Conservation (phyloP, 164 flowering plant genomes). For the Sextonia rubra region DNA sequence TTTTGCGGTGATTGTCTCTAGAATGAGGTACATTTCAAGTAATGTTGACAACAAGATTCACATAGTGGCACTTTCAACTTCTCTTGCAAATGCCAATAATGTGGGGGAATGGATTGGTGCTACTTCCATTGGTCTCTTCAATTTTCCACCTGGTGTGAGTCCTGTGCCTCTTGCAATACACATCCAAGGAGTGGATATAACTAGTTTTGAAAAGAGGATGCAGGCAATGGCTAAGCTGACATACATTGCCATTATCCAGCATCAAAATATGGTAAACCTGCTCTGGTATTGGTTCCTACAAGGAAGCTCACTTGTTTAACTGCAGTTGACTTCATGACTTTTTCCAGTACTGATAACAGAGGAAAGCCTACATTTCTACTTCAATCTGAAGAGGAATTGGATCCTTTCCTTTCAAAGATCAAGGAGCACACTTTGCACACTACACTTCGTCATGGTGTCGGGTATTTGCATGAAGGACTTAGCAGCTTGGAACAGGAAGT, state of each 20-base stretch:
- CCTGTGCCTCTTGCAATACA: constrained; percentile 94
- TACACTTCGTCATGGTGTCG: constrained; percentile 25
- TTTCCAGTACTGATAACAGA: constrained; percentile 53
- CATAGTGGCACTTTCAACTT: constrained; percentile 86
- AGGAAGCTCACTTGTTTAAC: constrained; percentile 86
- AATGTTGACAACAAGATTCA: constrained; percentile 78
- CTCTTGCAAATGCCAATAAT: constrained; percentile 97
- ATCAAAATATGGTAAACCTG: constrained; percentile 82
- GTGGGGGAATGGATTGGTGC: constrained; percentile 98
- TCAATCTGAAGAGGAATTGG: constrained; percentile 46
- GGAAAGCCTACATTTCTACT: constrained; percentile 52
- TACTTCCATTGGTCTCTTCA: constrained; percentile 92
- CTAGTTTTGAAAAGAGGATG: constrained; percentile 98
- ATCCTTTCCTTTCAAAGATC: constrained; percentile 53
- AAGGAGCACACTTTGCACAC: constrained; percentile 55
- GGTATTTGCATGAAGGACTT: constrained; percentile 86
- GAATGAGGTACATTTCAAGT: constrained; percentile 93
- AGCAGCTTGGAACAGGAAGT: constrained; percentile 66
- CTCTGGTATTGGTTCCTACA: constrained; percentile 89
- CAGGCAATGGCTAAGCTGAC: constrained; percentile 97
- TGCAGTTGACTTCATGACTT: constrained; percentile 80
- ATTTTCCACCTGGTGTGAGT: constrained; percentile 90
- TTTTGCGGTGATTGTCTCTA: constrained; percentile 84
- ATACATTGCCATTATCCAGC: constrained; percentile 81
- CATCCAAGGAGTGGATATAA: constrained; percentile 89